Evolutionary conservation across 768 basidiomycete genomes (phyloP).

Genomic region (Lactarius tabidus): DNA sequence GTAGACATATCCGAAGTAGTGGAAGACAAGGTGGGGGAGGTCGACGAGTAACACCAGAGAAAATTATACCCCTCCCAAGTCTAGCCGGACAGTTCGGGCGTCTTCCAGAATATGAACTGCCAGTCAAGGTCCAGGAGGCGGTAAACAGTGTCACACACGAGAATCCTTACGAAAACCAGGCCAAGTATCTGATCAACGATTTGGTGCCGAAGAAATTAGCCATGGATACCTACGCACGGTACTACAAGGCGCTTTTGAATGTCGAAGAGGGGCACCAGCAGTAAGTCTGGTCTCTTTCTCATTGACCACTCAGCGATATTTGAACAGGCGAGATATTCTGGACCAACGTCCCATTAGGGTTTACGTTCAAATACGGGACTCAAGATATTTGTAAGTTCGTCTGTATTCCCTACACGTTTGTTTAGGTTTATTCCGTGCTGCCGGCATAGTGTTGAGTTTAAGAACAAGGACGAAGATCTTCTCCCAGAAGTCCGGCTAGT

Average conservation of each 20-base stretch:
- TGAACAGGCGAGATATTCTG: constrained; percentile 1
- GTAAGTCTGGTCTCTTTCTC: constrained; percentile 32
- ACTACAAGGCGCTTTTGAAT: constrained; percentile 9
- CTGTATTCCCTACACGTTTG: not conserved
- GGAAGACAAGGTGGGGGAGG: too few relatives aligned
- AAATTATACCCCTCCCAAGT: not conserved
- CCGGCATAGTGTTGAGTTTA: constrained; percentile 4
- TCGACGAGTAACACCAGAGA: constrained; percentile 7
- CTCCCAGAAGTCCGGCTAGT: constrained; percentile 27
- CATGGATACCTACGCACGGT: constrained; percentile 8
- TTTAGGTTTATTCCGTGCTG: not conserved
- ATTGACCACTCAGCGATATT: constrained; percentile 34
- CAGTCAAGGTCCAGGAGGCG: not conserved
- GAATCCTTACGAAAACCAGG: not conserved
- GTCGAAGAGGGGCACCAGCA: constrained; percentile 44
- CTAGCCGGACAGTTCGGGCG: not conserved
- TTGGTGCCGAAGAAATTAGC: not conserved
- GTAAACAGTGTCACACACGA: not conserved
- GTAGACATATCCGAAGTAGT: not conserved
- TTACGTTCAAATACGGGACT: not conserved
- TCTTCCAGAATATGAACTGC: constrained; percentile 11
- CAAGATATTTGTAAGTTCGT: not conserved
- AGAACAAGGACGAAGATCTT: constrained; percentile 16
- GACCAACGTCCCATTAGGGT: constrained; percentile 1
- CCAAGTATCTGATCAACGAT: not conserved